These are phyloP conservation scores for Rhizophora mangle DNA, from an alignment of 345 rosid genomes.

Conservation along the genomic window DNA sequence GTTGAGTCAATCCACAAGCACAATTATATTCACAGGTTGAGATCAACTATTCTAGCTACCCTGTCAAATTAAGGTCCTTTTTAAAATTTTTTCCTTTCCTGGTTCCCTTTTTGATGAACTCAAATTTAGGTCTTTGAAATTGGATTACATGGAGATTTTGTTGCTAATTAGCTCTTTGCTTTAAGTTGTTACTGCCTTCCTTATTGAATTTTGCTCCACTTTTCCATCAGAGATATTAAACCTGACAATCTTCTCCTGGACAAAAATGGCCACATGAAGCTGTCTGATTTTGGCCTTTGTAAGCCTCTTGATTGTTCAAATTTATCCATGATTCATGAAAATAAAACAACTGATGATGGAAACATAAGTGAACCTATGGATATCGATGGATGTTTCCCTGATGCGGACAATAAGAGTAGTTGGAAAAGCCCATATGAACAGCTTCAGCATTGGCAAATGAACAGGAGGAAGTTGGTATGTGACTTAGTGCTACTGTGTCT, in stretches of 20 bases:
- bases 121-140: background rate
- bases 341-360: conserved; percentile 65
- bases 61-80: conserved; percentile 4
- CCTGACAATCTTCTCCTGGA: conserved; percentile 96
- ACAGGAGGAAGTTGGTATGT: conserved; percentile 86
- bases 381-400: conserved; percentile 72
- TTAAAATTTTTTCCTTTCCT: too few relatives aligned
- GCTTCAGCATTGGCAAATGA: conserved; percentile 99
- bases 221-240: conserved; percentile 75
- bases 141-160: background rate
- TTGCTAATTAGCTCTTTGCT: background rate
- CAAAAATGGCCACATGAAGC: conserved; percentile 96
- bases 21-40: conserved; percentile 90
- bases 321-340: conserved; percentile 76
- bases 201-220: conserved; percentile 17
- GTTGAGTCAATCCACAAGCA: conserved; percentile 93
- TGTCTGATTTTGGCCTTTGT: conserved; percentile 96
- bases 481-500: background rate
- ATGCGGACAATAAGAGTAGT: conserved; percentile 66
- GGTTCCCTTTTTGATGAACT: too few relatives aligned
- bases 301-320: conserved; percentile 90
- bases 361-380: conserved; percentile 73
- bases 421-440: conserved; percentile 91
- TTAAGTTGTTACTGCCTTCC: conserved; percentile 10
- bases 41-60: conserved; percentile 18